Percentiles rank a stretch among this genome's conserved stretches.
phyloP scores from a whole-genome alignment of 345 rosid species.

The Mangifera indica region DNA sequence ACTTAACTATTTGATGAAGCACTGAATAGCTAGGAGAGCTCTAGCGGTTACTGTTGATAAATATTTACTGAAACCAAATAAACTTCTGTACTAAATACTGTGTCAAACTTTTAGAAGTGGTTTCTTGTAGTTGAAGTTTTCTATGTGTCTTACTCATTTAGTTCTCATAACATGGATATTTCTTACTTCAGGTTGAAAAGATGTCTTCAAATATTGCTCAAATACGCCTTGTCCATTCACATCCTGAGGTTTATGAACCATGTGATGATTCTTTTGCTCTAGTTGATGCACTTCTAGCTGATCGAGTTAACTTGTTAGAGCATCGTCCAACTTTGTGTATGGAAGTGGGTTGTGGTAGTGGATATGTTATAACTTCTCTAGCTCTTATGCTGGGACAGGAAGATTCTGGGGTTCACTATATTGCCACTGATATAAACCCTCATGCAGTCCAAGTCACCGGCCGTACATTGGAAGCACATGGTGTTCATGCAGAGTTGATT shows the following conservation, averaged over 20 bases:
- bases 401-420: conserved; percentile 35
- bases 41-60: not conserved
- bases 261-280: conserved; percentile 92
- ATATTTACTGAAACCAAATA: not conserved
- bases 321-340: conserved; percentile 63
- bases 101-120: not conserved
- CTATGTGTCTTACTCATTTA: not conserved
- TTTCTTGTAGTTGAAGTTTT: not conserved
- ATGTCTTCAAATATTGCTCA: conserved; percentile 59
- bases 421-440: conserved; percentile 73
- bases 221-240: conserved; percentile 75
- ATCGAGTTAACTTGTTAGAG: conserved; percentile 48
- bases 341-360: conserved; percentile 88
- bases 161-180: not conserved
- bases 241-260: conserved; percentile 86
- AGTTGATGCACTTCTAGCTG: conserved; percentile 85
- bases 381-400: conserved; percentile 63
- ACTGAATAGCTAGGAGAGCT: not conserved
- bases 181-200: conserved; percentile 17
- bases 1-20: not conserved
- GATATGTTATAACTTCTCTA: conserved; percentile 79
- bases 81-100: not conserved
- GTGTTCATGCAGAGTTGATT: conserved; percentile 65
- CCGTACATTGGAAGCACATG: conserved; percentile 69
- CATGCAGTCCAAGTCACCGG: conserved; percentile 57